phyloP scores from a whole-genome alignment of 2,329 filamentous ascomycete species.

The Sphaerostilbella broomeana region DNA sequence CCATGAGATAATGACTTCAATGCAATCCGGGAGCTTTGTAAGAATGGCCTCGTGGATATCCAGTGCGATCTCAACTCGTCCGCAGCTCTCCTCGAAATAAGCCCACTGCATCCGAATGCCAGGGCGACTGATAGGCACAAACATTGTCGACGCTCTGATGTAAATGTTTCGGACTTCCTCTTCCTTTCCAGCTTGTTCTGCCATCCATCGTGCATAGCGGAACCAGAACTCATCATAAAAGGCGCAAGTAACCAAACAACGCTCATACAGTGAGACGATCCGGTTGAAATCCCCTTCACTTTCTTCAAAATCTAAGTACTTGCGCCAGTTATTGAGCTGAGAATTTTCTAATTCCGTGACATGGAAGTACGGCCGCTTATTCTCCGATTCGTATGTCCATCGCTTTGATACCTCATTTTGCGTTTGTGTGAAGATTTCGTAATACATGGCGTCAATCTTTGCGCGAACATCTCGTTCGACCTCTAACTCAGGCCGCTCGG shows the following conservation, averaged over 20 bases:
- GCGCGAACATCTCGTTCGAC: slow-evolving; percentile 74
- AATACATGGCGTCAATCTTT: slow-evolving; percentile 73
- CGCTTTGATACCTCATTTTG: slow-evolving; percentile 85
- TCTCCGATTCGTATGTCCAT: slow-evolving; percentile 90
- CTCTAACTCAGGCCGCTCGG: slow-evolving; percentile 63
- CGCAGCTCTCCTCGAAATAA: slow-evolving; percentile 85
- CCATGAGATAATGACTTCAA: slow-evolving; percentile 82
- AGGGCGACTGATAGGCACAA: slow-evolving; percentile 79
- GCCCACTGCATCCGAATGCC: slow-evolving; percentile 85
- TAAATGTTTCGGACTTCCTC: slow-evolving; percentile 92
- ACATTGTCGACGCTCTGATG: slow-evolving; percentile 75
- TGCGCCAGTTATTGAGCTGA: slow-evolving; percentile 85
- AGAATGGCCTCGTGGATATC: slow-evolving; percentile 82
- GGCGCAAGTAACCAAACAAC: slow-evolving; percentile 85
- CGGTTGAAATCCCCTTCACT: slow-evolving; percentile 69
- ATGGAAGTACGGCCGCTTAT: slow-evolving; percentile 95
- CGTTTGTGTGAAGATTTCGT: slow-evolving; percentile 72
- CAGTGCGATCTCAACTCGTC: slow-evolving; percentile 67
- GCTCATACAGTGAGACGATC: slow-evolving; percentile 81
- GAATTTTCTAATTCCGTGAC: slow-evolving; percentile 84
- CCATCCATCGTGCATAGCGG: slow-evolving; percentile 94
- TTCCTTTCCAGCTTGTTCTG: slow-evolving; percentile 68
- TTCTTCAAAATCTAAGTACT: slow-evolving; percentile 96
- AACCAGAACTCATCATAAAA: slow-evolving; percentile 98
- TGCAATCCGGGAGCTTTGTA: slow-evolving; percentile 66